phyloP scores from a whole-genome alignment of 306 rosid genomes.

The Casuarina cunninghamiana region DNA sequence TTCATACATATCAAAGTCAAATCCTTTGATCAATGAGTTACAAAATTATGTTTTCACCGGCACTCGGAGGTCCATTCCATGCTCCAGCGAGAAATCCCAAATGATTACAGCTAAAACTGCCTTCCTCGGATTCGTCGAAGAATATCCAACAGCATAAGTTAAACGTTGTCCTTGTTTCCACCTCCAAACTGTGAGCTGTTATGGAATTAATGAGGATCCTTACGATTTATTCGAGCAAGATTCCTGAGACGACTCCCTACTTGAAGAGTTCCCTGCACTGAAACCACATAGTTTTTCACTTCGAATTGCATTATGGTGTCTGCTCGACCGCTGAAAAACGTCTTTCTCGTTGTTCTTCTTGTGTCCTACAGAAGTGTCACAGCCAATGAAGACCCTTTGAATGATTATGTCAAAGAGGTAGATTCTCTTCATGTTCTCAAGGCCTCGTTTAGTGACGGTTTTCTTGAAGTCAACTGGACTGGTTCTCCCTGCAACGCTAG shows the following conservation, averaged over 20 bases:
- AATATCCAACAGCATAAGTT: too few species aligned
- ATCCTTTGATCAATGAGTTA: too few species aligned
- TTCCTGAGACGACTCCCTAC: background rate
- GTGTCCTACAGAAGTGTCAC: conserved; percentile 10
- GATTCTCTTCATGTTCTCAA: conserved; percentile 44
- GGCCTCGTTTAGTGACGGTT: conserved; percentile 33
- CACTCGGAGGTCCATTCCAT: too few species aligned
- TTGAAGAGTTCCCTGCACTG: background rate
- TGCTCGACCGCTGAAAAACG: background rate
- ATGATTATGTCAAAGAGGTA: conserved; percentile 28
- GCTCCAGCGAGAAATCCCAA: too few species aligned
- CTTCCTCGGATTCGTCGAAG: too few species aligned
- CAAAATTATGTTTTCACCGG: too few species aligned
- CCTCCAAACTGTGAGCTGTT: background rate
- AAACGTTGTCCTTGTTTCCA: background rate
- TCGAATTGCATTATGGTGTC: too few species aligned
- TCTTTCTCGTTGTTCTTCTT: background rate
- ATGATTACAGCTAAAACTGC: background rate
- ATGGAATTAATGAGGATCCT: background rate
- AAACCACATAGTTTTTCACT: background rate
- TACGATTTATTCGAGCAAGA: too few species aligned
- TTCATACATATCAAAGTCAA: too few species aligned
- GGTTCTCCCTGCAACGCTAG: conserved; percentile 38
- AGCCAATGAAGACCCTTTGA: conserved; percentile 28
- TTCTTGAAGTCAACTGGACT: conserved; percentile 40